These are phyloP conservation scores for Lachancea meyersii DNA, from an alignment of 805 yeast genomes.

Conservation along the genomic window DNA sequence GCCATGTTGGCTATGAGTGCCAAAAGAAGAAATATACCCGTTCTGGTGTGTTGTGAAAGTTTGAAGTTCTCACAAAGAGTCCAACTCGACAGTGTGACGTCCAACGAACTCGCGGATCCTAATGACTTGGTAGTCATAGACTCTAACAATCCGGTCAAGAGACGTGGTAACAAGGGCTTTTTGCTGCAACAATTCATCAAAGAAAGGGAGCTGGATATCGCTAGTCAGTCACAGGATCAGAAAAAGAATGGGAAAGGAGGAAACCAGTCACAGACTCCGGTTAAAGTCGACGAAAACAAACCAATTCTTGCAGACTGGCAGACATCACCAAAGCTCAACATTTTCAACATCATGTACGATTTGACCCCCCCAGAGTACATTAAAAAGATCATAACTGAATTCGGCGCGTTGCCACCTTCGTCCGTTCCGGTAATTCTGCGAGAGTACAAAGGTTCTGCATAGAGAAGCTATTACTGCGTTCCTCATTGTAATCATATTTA, in stretches of 20 bases:
- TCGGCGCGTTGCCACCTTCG: slow-evolving; percentile 95
- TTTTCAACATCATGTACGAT: slow-evolving; percentile 85
- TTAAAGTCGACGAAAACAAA: slow-evolving; percentile 30
- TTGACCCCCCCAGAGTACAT: slow-evolving; percentile 90
- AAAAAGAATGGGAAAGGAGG: slow-evolving; percentile 24
- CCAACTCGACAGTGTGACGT: slow-evolving; percentile 91
- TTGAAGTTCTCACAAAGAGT: slow-evolving; percentile 92
- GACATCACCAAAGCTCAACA: slow-evolving; percentile 53
- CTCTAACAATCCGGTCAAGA: slow-evolving; percentile 45
- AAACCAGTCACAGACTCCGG: slow-evolving; percentile 21
- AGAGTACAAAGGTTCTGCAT: slow-evolving; percentile 63
- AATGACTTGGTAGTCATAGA: slow-evolving; percentile 56
- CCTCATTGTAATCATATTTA: slow-evolving; percentile 5
- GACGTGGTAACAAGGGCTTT: slow-evolving; percentile 47
- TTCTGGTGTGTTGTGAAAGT: slow-evolving; percentile 90
- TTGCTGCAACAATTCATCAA: slow-evolving; percentile 59
- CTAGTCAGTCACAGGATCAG: slow-evolving; percentile 23
- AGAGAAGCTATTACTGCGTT: slow-evolving; percentile 3
- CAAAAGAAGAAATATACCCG: slow-evolving; percentile 82
- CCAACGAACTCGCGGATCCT: slow-evolving; percentile 81
- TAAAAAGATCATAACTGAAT: slow-evolving; percentile 91
- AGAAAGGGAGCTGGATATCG: slow-evolving; percentile 32
- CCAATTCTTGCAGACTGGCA: slow-evolving; percentile 59
- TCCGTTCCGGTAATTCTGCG: slow-evolving; percentile 95
- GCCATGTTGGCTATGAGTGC: slow-evolving; percentile 91